Conservation (phyloP, 2,329 filamentous ascomycete species). For the Diaporthe eres region DNA sequence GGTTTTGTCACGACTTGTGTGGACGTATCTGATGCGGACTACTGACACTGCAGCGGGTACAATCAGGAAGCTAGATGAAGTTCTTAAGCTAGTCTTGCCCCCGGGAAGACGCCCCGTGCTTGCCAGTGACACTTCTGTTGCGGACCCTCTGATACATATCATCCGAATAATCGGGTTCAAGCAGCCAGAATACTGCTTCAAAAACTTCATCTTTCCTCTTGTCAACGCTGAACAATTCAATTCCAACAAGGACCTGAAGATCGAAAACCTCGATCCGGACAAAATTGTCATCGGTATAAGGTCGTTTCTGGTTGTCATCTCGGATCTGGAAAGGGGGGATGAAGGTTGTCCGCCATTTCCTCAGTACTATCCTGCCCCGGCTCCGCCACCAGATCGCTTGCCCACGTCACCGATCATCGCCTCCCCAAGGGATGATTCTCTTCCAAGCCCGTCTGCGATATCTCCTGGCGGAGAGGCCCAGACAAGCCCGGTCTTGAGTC, state of each 20-base stretch:
- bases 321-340: conserved; percentile 89
- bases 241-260: conserved; percentile 81
- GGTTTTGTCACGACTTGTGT: conserved; percentile 89
- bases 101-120: conserved; percentile 84
- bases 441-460: conserved; percentile 46
- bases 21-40: conserved; percentile 93
- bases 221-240: conserved; percentile 93
- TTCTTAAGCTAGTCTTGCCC: conserved; percentile 87
- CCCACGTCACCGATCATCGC: conserved; percentile 66
- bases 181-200: conserved; percentile 93
- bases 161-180: conserved; percentile 96
- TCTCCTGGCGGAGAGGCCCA: conserved; percentile 71
- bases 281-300: conserved; percentile 97
- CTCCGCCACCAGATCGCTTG: conserved; percentile 57
- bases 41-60: conserved; percentile 78
- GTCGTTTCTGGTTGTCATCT: conserved; percentile 93
- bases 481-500: conserved; percentile 74
- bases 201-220: conserved; percentile 92
- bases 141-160: conserved; percentile 92
- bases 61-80: conserved; percentile 87
- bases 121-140: conserved; percentile 85
- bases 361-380: conserved; percentile 66
- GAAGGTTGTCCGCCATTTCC: conserved; percentile 87
- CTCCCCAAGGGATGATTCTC: conserved; percentile 51
- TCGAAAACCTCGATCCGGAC: conserved; percentile 95